Evolutionary conservation across 768 basidiomycete species (phyloP), one percentile per base, ranked within the genome.

Genomic region (Termitomyces sp.): DNA sequence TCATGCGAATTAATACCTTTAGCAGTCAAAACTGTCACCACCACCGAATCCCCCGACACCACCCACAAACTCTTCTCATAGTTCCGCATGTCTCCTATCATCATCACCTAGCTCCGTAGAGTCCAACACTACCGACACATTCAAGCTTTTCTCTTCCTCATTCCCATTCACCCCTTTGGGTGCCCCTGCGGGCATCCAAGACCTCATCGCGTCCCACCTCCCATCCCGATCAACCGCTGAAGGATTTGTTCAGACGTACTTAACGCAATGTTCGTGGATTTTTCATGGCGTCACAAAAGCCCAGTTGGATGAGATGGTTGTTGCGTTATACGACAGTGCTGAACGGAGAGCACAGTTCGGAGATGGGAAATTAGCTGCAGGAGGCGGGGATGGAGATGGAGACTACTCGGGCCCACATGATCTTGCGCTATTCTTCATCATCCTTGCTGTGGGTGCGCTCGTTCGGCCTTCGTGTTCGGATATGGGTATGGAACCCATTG

Each of bases 161-260:
- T 88, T 87, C 64, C 85, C 84, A 0, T 82, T 87, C 64, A 83
- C 82, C 0, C 84, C 85, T 19, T 67, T 81, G 60, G 83, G 82
- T 19, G 66, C 76, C 4, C 63, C 77, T 2, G 59, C 66, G 8
- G 74, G 74, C 28, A 74, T 82, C 32, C 77, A 78, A 51, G 72
- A 73, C 40, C 63, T 84, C 42, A 75, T 87, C 43, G 74, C 77
- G 52, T 65, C 70, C 3, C 77, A 84, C 59, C 75, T 88, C 7
- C 87, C 86, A 0, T 56, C 75, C 0, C 79, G 74, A 65, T 74
- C 76, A 5, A 76, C 76, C 7, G 84, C 84, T 0, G 65, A 66
- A 32, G 65, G 65, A 21, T 71, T 84, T 8, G 66, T 71, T 2
- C 69, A 78, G 22, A 71, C 68, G 1, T 84, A 82, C 61, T 64